These are phyloP conservation scores for Wilhelminamyces savonicus DNA, from an alignment of 805 yeast genomes.

Conservation along the genomic window DNA sequence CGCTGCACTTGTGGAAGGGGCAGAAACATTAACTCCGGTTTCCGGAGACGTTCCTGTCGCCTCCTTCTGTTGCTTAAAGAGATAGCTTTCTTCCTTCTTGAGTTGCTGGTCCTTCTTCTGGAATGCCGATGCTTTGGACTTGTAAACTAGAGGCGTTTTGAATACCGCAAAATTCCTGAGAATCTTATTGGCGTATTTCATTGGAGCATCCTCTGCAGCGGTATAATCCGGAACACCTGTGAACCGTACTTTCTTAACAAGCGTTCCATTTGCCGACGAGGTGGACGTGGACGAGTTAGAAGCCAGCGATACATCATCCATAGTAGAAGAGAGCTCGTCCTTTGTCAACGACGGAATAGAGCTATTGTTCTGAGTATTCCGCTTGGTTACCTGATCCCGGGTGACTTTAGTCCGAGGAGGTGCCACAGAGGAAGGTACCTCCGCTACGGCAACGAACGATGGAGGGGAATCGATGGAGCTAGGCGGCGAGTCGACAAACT, in stretches of 20 bases:
- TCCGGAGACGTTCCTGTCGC: too few relatives aligned
- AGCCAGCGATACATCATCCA: not conserved
- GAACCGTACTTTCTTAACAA: conserved; percentile 42
- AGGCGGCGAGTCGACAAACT: too few relatives aligned
- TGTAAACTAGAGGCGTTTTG: conserved; percentile 3
- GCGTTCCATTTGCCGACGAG: conserved; percentile 1
- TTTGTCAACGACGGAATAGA: conserved; percentile 21
- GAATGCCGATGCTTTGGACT: too few relatives aligned
- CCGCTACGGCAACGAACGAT: not conserved
- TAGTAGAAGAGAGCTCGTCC: conserved; percentile 11
- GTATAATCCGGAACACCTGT: conserved; percentile 46
- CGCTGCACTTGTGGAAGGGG: too few relatives aligned
- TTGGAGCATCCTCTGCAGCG: conserved; percentile 52
- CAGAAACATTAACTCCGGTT: too few relatives aligned
- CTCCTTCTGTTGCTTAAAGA: too few relatives aligned
- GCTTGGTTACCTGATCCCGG: conserved; percentile 8
- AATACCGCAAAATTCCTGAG: conserved; percentile 35
- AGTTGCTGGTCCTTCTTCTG: too few relatives aligned
- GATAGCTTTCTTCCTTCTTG: too few relatives aligned
- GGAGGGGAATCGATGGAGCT: conserved; percentile 4
- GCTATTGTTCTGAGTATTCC: conserved; percentile 9
- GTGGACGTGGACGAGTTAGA: conserved; percentile 7
- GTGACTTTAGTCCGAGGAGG: conserved; percentile 2
- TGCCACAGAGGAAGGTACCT: not conserved
- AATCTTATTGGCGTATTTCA: conserved; percentile 29